These are phyloP conservation scores for Emydomyces testavorans DNA, from an alignment of 2,329 filamentous ascomycete species.

Conservation along the genomic window DNA sequence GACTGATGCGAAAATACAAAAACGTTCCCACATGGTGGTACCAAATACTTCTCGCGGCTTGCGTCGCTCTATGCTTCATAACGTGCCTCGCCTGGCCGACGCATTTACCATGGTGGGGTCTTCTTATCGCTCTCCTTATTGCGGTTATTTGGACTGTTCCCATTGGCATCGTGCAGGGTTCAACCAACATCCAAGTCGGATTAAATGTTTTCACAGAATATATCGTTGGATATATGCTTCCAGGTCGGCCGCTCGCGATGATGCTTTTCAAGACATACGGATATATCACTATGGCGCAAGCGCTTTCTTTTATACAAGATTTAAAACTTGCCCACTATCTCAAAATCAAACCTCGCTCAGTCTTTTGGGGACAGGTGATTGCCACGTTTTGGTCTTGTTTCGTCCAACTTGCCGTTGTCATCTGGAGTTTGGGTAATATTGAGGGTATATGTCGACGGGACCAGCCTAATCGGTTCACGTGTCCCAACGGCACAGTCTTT, in stretches of 20 bases:
- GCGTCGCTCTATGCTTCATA: slow-evolving; percentile 42
- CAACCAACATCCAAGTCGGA: slow-evolving; percentile 54
- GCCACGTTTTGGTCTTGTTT: slow-evolving; percentile 41
- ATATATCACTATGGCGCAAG: slow-evolving; percentile 57
- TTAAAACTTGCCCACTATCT: slow-evolving; percentile 60
- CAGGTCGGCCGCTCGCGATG: slow-evolving; percentile 58
- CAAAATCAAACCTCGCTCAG: slow-evolving; percentile 42
- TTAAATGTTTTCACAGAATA: slow-evolving; percentile 65
- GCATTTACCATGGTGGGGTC: slow-evolving; percentile 61
- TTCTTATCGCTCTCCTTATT: slow-evolving; percentile 54
- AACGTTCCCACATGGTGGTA: slow-evolving; percentile 51
- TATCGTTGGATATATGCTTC: slow-evolving; percentile 61
- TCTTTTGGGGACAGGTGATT: slow-evolving; percentile 42
- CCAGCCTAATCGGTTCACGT: slow-evolving; percentile 48
- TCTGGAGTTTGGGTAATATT: slow-evolving; percentile 45
- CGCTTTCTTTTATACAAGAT: slow-evolving; percentile 53
- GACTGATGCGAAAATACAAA: slow-evolving; percentile 47
- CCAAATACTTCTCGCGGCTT: slow-evolving; percentile 34
- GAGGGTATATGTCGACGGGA: slow-evolving; percentile 51
- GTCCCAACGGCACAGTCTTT: slow-evolving; percentile 48
- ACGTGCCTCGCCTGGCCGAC: slow-evolving; percentile 48
- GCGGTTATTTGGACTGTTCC: slow-evolving; percentile 54
- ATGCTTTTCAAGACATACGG: slow-evolving; percentile 71
- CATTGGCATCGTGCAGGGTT: slow-evolving; percentile 53
- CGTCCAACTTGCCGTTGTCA: slow-evolving; percentile 38